Evolutionary conservation across 2,329 filamentous ascomycete species (phyloP).

Genomic region (Helicocarpus griseus): DNA sequence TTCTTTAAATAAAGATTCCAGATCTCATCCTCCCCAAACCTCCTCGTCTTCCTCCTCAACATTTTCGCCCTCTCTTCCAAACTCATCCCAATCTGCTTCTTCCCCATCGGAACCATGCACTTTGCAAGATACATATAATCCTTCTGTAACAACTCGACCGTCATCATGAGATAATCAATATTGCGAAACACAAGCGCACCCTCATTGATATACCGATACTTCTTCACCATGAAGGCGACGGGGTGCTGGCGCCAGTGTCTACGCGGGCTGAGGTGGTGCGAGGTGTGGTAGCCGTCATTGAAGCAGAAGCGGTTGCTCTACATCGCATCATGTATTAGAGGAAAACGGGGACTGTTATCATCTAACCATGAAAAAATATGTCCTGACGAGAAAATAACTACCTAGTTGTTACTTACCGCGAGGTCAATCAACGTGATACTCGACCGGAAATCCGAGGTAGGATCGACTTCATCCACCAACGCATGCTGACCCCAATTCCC

Average conservation of each 20-base stretch:
- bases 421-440: conserved; percentile 75
- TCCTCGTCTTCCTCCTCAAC: conserved; percentile 54
- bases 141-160: conserved; percentile 56
- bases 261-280: conserved; percentile 67
- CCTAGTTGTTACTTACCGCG: conserved; percentile 49
- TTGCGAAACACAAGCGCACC: conserved; percentile 68
- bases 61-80: conserved; percentile 54
- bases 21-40: conserved; percentile 58
- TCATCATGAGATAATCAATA: conserved; percentile 72
- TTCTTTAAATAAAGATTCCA: no score
- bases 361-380: no score
- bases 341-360: no score
- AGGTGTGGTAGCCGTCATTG: conserved; percentile 76
- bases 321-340: background rate
- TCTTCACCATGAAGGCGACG: conserved; percentile 59
- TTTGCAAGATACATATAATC: conserved; percentile 61
- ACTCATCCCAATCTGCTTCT: conserved; percentile 58
- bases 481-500: conserved; percentile 82
- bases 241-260: conserved; percentile 78
- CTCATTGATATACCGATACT: conserved; percentile 55
- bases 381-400: no score
- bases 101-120: conserved; percentile 64
- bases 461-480: conserved; percentile 64
- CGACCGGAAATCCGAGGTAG: conserved; percentile 66
- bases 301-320: conserved; percentile 74